Conservation (phyloP, 169 alveolate species). For the Plasmodium berghei region DNA sequence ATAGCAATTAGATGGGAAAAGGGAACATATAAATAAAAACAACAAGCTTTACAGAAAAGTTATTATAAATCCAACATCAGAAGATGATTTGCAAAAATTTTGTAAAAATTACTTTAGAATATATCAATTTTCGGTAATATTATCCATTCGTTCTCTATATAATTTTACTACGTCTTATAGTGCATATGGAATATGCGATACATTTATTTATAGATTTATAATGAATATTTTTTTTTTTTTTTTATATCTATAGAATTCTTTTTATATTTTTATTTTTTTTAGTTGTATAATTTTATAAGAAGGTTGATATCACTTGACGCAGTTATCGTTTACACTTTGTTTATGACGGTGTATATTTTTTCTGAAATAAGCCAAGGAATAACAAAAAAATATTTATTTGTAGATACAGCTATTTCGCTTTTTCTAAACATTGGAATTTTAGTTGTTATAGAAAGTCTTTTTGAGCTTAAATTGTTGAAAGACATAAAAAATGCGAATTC, state of each 20-base stretch:
- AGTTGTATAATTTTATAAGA: constrained; percentile 65
- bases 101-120: constrained; percentile 73
- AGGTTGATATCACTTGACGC: constrained; percentile 71
- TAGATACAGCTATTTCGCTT: constrained; percentile 56
- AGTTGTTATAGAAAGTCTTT: constrained; percentile 56
- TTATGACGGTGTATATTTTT: constrained; percentile 61
- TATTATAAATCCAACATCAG: constrained; percentile 74
- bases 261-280: neutral
- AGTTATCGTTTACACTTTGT: constrained; percentile 44
- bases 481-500: constrained; percentile 74
- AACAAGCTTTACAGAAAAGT: constrained; percentile 72
- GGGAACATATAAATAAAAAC: constrained; percentile 37
- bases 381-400: constrained; percentile 32
- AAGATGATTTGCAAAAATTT: constrained; percentile 75
- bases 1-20: constrained; percentile 50
- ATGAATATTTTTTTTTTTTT: too few species aligned
- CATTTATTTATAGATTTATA: too few species aligned
- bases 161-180: neutral
- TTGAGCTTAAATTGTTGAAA: constrained; percentile 53
- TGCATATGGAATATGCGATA: too few species aligned
- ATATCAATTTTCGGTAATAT: constrained; percentile 69
- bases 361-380: constrained; percentile 53
- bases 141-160: neutral
- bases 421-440: constrained; percentile 37
- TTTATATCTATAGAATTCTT: too few species aligned